Evolutionary conservation across 352 stramenopile species (phyloP).

Genomic region (Pythium vanterpoolii): DNA sequence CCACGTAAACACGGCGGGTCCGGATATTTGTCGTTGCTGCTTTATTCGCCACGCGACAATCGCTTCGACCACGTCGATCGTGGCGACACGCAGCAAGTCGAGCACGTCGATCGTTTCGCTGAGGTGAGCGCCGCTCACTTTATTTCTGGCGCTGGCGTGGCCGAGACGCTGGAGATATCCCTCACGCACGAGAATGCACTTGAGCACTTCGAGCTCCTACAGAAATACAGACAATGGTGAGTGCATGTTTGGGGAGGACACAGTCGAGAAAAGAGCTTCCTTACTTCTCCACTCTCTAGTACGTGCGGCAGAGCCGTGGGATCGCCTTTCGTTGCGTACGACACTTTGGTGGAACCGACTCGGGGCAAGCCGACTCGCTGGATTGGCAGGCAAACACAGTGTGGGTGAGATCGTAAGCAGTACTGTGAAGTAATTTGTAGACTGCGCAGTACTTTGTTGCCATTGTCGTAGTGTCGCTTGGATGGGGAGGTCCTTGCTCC

Average conservation of each 20-base stretch:
- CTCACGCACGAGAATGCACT: slow-evolving; percentile 87
- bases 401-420: background rate
- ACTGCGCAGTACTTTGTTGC: slow-evolving; percentile 1
- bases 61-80: slow-evolving; percentile 87
- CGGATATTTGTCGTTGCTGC: slow-evolving; percentile 21
- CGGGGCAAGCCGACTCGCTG: slow-evolving; percentile 31
- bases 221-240: background rate
- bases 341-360: slow-evolving; percentile 32
- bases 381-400: background rate
- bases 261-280: background rate
- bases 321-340: slow-evolving; percentile 16
- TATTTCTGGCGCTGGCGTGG: slow-evolving; percentile 37
- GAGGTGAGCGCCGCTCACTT: slow-evolving; percentile 51
- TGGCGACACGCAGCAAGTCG: slow-evolving; percentile 82
- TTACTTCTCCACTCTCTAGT: slow-evolving; percentile 54
- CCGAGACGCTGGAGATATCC: slow-evolving; percentile 80
- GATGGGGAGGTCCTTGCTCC: background rate
- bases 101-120: slow-evolving; percentile 78
- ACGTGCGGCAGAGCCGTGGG: slow-evolving; percentile 16
- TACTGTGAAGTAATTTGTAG: background rate
- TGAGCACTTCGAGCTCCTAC: slow-evolving; percentile 87
- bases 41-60: slow-evolving; percentile 71
- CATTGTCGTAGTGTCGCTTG: slow-evolving; percentile 3
- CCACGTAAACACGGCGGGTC: slow-evolving; percentile 63
- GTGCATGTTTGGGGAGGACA: background rate